Evolutionary conservation across 306 rosid species (phyloP).

Genomic region (Medicago truncatula): DNA sequence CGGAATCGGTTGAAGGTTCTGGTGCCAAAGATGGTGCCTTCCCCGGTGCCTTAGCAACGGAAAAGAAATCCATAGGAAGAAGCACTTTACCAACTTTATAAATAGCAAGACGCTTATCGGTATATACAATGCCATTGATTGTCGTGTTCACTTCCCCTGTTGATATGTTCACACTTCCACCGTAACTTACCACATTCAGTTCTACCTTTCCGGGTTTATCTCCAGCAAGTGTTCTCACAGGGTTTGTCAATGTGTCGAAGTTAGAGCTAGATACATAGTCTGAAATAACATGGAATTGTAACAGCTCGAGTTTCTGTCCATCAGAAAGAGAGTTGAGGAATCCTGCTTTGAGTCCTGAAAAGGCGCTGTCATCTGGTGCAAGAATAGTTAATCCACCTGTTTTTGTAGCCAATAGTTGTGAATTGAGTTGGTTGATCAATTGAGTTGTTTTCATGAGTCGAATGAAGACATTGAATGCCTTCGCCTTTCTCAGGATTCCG

Average conservation of each 20-base stretch:
- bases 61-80: conserved; percentile 59
- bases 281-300: conserved; percentile 65
- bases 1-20: conserved; percentile 35
- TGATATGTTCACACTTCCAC: conserved; percentile 66
- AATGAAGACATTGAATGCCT: conserved; percentile 55
- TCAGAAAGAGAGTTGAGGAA: conserved; percentile 64
- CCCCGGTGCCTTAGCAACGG: conserved; percentile 50
- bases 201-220: conserved; percentile 55
- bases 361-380: conserved; percentile 61
- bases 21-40: conserved; percentile 47
- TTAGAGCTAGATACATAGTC: conserved; percentile 57
- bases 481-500: conserved; percentile 60
- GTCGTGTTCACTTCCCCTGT: conserved; percentile 70
- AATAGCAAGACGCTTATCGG: conserved; percentile 67
- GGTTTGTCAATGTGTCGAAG: conserved; percentile 68
- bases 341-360: conserved; percentile 64
- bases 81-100: conserved; percentile 69
- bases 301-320: conserved; percentile 60
- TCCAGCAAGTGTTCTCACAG: conserved; percentile 71
- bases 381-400: conserved; percentile 60
- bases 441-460: conserved; percentile 69
- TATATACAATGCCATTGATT: conserved; percentile 58
- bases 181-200: conserved; percentile 62
- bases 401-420: conserved; percentile 56
- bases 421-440: conserved; percentile 63